phyloP scores from a whole-genome alignment of 2,329 filamentous ascomycete species.

The Karstenula rhodostoma region DNA sequence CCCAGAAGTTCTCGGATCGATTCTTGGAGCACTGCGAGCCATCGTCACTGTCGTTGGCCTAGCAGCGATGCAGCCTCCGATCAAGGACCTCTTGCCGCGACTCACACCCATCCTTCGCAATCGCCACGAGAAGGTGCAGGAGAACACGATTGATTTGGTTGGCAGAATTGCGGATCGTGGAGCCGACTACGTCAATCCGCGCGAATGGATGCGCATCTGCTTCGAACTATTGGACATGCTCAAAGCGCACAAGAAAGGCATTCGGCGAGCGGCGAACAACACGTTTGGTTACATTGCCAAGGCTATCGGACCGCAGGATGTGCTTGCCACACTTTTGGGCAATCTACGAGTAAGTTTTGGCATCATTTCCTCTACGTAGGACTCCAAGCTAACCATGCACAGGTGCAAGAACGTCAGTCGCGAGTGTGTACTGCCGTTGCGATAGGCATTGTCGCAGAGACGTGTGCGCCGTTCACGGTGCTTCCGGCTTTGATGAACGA shows the following conservation, averaged over 20 bases:
- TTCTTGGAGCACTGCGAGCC: conserved; percentile 90
- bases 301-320: conserved; percentile 97
- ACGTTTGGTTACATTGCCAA: conserved; percentile 99
- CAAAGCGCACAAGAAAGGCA: conserved; percentile 99
- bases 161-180: conserved; percentile 97
- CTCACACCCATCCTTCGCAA: conserved; percentile 98
- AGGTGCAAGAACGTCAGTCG: conserved; percentile 96
- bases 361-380: neutral
- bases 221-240: conserved; percentile 99
- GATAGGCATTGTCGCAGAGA: conserved; percentile 98
- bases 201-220: conserved; percentile 99
- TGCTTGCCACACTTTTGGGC: conserved; percentile 92
- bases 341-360: conserved; percentile 76
- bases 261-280: conserved; percentile 97
- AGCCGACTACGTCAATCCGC: conserved; percentile 92
- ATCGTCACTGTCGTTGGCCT: conserved; percentile 99
- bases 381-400: conserved; percentile 68
- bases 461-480: conserved; percentile 96
- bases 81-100: conserved; percentile 92
- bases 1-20: conserved; percentile 95
- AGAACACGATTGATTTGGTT: conserved; percentile 98
- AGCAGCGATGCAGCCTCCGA: conserved; percentile 96
- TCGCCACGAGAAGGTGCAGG: conserved; percentile 98
- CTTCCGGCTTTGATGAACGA: conserved; percentile 99
- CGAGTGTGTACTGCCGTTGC: conserved; percentile 98